Evolutionary conservation across 306 rosid species (phyloP), one percentile per base, ranked within the genome.

Genomic region (Astragalus glycyphyllos): DNA sequence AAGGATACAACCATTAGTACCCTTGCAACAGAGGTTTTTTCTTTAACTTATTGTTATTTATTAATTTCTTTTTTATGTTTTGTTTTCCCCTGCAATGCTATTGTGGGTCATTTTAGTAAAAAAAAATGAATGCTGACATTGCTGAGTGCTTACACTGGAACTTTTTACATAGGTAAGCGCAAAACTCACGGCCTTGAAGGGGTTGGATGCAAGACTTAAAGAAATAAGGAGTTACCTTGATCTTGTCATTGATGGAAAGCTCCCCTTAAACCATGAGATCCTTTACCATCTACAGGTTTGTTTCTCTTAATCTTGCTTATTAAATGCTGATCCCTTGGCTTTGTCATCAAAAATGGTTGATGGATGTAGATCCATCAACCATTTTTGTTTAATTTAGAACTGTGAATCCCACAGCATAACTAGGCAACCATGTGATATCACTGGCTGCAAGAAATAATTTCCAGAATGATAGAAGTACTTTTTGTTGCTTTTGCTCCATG

Each of bases 151-250:
- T 58, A 81, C 59, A 42, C 34, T 35, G 26, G 45, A 15, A 10
- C 26, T 45, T 57, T 49, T 75, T 65, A 32, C 79, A 17, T 69
- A 92, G 98, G 98, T 92, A 53, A 84, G 92, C 29, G 98, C 86
- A 61, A 92, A 92, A 79, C 96, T 92, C 40, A 87, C 95, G 49
- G 98, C 96, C 73, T 77, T 92, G 76, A 92, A 92, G 81, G 98
- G 98, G 67, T 87, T 92, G 85, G 98, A 89, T 88, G 95, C 96
- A 20, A 88, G 98, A 44, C 82, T 92, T 62, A 75, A 65, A 55
- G 96, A 92, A 80, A 92, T 92, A 53, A 87, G 90, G 65, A 61
- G 92, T 79, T 92, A 92, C 69, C 95, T 92, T 34, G 96, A 92
- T 64, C 95, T 89, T 65, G 96, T 92, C 16, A 82, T 92, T 64